These are phyloP conservation scores for Seiridium unicorne DNA, from an alignment of 2,329 filamentous ascomycete species.

Conservation along the genomic window DNA sequence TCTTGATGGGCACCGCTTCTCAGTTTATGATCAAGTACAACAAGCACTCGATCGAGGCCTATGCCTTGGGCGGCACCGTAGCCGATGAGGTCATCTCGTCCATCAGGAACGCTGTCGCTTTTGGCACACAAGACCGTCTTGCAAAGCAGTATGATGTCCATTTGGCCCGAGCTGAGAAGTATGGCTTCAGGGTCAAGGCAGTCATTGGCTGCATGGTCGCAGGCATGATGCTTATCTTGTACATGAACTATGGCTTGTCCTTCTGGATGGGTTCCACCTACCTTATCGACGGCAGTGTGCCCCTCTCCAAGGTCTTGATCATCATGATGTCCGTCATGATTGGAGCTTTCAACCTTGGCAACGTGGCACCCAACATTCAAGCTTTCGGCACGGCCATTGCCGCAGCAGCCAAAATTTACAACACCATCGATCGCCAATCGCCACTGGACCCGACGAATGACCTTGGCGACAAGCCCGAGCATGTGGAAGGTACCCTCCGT, in stretches of 20 bases:
- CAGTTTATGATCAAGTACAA: constrained; percentile 77
- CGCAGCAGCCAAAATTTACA: constrained; percentile 88
- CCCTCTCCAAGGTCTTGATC: constrained; percentile 72
- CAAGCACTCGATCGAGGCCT: constrained; percentile 74
- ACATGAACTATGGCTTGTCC: constrained; percentile 81
- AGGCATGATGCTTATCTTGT: constrained; percentile 79
- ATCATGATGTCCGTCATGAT: constrained; percentile 92
- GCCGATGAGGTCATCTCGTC: constrained; percentile 95
- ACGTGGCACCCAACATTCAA: constrained; percentile 80
- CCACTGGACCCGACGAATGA: constrained; percentile 76
- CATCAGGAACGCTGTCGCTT: constrained; percentile 87
- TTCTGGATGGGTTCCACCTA: constrained; percentile 87
- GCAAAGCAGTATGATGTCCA: constrained; percentile 81
- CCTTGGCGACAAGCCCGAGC: constrained; percentile 69
- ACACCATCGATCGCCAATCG: constrained; percentile 85
- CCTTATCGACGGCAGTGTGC: constrained; percentile 63
- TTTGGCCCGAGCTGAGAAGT: constrained; percentile 69
- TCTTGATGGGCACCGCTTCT: constrained; percentile 73
- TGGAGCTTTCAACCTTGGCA: constrained; percentile 86
- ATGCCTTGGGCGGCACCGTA: constrained; percentile 80
- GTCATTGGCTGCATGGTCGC: constrained; percentile 77
- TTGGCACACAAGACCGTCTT: constrained; percentile 90
- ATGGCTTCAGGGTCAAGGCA: constrained; percentile 73
- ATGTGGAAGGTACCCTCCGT: constrained; percentile 75
- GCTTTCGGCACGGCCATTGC: constrained; percentile 82